Evolutionary conservation across 2,329 filamentous ascomycete species (phyloP), one percentile per base, ranked within the genome.

Genomic region (Microsporum ferrugineum): DNA sequence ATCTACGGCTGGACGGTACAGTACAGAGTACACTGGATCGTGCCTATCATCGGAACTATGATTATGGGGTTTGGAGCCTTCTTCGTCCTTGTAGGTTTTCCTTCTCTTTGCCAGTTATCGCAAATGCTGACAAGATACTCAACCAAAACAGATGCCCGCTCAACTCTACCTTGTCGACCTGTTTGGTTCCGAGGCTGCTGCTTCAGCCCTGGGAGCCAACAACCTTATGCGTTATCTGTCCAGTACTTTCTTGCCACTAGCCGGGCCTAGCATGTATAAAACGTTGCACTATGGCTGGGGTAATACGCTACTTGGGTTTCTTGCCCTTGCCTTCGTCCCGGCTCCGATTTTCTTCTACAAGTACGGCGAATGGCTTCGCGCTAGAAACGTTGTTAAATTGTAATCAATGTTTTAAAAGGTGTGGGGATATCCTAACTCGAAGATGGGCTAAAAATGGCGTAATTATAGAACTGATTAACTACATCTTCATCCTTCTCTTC

Each of bases 1-100:
- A 77, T 79, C 70, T 85, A 84, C 66, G 82, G 82, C 38, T 85
- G 82, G 81, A 74, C 77, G 1, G 81, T 81, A 0, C 73, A 84
- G 57, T 73, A 77, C 38, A 68, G 75, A 0, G 71, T 76, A 0
- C 81, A 83, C 66, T 86, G 82, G 82, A 82, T 85, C 53, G 75
- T 83, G 2, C 83, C 82, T 43, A 61, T 51, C 62, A 63, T 63
- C 59, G 66, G 34, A 60, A 61, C 62, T 57, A 55, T 34, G 62
- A 43, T 64, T 33, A 60, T 65, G 39, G 59, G 57, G 14, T 57
- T 62, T 8, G 59, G 63, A n/a, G 31, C 60, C 45, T 59, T 62
- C 23, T 59, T 64, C 31, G 61, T 36, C 12, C 51, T 62, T 14
- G 51, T 51, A 23, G 58, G 49, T 31, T 12, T 17, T 5, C 6